These are phyloP conservation scores for Solanum hybrid DNA, from an alignment of 305 asterid genomes.

Conservation along the genomic window DNA sequence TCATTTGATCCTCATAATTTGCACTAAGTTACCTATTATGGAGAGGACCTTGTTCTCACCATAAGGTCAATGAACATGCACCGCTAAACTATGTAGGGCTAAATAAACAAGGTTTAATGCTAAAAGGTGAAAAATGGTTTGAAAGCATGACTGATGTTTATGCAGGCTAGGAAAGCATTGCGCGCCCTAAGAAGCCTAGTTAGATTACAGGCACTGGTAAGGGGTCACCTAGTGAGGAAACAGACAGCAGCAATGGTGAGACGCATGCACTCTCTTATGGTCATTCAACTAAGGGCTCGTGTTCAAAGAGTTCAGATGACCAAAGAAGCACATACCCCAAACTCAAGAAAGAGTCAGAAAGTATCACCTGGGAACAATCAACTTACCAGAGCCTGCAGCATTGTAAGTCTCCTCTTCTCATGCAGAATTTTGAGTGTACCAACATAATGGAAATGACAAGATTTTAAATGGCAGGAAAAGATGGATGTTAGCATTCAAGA, in stretches of 20 bases:
- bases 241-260: conserved; percentile 39
- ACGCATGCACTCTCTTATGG: conserved; percentile 56
- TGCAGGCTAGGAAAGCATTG: conserved; percentile 74
- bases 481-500: conserved; percentile 14
- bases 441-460: background rate
- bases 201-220: conserved; percentile 68
- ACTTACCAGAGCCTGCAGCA: conserved; percentile 5
- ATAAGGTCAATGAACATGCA: background rate
- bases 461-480: conserved; percentile 26
- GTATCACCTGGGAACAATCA: conserved; percentile 24
- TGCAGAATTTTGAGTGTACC: background rate
- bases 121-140: conserved; percentile 3
- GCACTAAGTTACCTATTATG: background rate
- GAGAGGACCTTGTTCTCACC: background rate
- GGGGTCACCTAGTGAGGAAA: conserved; percentile 70
- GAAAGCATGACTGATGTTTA: background rate
- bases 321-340: conserved; percentile 22
- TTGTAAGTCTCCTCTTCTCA: conserved; percentile 19
- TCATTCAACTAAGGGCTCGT: conserved; percentile 67
- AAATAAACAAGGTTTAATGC: background rate
- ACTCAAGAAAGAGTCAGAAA: conserved; percentile 16
- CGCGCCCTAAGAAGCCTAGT: conserved; percentile 58
- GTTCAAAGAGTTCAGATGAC: conserved; percentile 43
- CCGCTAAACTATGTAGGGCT: background rate
- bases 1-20: background rate